These are phyloP conservation scores for Moricandia arvensis DNA, from an alignment of 345 rosid genomes.

Conservation along the genomic window DNA sequence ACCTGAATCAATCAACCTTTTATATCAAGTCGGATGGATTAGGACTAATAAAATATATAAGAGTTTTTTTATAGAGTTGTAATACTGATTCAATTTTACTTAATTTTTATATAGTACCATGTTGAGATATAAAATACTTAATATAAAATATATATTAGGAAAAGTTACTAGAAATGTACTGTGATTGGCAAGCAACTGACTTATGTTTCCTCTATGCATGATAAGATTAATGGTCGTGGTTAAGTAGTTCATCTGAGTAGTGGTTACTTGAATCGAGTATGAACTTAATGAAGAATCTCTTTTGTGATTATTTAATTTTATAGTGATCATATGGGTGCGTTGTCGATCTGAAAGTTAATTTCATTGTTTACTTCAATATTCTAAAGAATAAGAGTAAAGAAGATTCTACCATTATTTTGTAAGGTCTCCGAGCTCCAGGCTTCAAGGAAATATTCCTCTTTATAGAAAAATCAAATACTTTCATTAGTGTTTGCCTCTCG, in stretches of 20 bases:
- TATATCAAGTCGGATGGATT: not conserved
- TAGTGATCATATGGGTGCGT: not conserved
- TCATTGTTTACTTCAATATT: not conserved
- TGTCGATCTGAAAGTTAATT: constrained; percentile 8
- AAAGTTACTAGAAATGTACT: not conserved
- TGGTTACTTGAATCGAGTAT: not conserved
- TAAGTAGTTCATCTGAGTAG: not conserved
- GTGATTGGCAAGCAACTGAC: not conserved
- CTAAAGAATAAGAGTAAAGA: constrained; percentile 13
- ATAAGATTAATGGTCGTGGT: not conserved
- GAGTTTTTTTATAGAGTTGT: not conserved
- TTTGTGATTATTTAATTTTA: not conserved
- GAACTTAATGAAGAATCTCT: not conserved
- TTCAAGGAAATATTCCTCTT: constrained; percentile 34
- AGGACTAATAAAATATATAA: constrained; percentile 9
- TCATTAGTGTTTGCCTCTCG: not conserved
- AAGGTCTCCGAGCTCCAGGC: constrained; percentile 39
- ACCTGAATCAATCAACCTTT: constrained; percentile 9
- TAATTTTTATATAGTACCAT: not conserved
- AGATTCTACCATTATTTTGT: constrained; percentile 31
- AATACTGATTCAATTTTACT: not conserved
- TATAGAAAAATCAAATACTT: not conserved
- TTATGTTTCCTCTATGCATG: not conserved
- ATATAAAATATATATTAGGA: not conserved
- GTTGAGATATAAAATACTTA: not conserved